Evolutionary conservation across 2,329 filamentous ascomycete species (phyloP).

Genomic region (Coniochaeta sp.): DNA sequence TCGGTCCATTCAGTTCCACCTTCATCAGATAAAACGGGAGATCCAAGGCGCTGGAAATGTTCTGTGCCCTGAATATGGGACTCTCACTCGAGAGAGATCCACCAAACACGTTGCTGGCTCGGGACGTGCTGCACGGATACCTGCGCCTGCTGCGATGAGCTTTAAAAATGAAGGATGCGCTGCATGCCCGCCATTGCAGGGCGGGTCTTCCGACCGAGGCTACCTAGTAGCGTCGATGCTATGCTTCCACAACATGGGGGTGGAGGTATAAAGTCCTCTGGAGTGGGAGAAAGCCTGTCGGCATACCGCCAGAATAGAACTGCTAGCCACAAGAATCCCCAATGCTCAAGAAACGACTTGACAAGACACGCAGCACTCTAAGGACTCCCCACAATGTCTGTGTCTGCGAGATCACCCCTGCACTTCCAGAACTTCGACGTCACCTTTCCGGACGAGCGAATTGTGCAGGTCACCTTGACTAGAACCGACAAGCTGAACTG

Average conservation of each 20-base stretch:
- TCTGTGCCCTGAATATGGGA: background rate
- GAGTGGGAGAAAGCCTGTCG: background rate
- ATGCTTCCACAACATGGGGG: background rate
- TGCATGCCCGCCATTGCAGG: background rate
- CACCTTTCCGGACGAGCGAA: conserved; percentile 9
- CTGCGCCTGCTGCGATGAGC: background rate
- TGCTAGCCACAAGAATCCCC: background rate
- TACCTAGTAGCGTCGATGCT: background rate
- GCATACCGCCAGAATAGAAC: background rate
- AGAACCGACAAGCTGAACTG: conserved; percentile 48
- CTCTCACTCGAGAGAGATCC: background rate
- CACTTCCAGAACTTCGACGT: conserved; percentile 12
- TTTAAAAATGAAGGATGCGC: background rate
- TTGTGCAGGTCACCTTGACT: conserved; percentile 39
- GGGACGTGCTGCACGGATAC: background rate
- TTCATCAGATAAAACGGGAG: background rate
- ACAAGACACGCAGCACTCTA: background rate
- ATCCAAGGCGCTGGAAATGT: background rate
- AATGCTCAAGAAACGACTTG: background rate
- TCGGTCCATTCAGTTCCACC: background rate
- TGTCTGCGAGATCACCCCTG: conserved; percentile 6
- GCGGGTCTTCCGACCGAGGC: background rate
- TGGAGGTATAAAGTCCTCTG: background rate
- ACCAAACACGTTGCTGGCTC: background rate
- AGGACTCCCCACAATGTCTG: conserved; percentile 6